A percentile compares a stretch with the other conserved stretches of the same genome.
Evolutionary conservation across 2,329 filamentous ascomycete genomes (phyloP).

Genomic region (Magnaporthiopsis incrustans): DNA sequence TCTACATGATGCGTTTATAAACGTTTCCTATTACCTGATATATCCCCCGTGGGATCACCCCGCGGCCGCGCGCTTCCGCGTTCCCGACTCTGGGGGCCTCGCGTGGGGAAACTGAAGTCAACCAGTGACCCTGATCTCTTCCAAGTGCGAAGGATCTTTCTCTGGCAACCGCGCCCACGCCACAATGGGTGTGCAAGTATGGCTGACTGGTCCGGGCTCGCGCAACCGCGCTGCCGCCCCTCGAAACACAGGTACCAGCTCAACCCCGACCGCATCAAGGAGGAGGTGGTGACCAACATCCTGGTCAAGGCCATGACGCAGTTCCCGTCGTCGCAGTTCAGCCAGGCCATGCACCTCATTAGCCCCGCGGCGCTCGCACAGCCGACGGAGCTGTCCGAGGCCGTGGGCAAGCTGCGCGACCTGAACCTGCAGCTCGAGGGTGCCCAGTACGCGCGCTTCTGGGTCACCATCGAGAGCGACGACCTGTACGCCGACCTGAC

Average conservation of each 20-base stretch:
- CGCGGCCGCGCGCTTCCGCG: neutral
- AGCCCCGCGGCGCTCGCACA: slow-evolving; percentile 68
- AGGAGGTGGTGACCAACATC: slow-evolving; percentile 97
- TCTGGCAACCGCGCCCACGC: neutral
- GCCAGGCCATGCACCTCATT: slow-evolving; percentile 86
- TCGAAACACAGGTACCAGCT: slow-evolving; percentile 76
- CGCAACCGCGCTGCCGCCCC: slow-evolving; percentile 9
- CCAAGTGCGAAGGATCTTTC: slow-evolving; percentile 7
- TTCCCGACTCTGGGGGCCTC: neutral
- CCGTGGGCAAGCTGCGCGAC: slow-evolving; percentile 75
- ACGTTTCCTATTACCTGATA: slow-evolving; percentile 99
- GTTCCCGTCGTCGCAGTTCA: slow-evolving; percentile 94
- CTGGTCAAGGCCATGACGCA: slow-evolving; percentile 96
- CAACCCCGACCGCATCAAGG: slow-evolving; percentile 94
- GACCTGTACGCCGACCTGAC: slow-evolving; percentile 94
- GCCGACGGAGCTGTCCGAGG: slow-evolving; percentile 72
- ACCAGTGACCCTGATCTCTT: slow-evolving; percentile 59
- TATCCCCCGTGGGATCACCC: slow-evolving; percentile 12
- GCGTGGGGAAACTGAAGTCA: slow-evolving; percentile 49
- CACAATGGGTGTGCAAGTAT: neutral
- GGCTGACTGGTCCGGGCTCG: slow-evolving; percentile 6
- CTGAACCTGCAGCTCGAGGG: slow-evolving; percentile 84
- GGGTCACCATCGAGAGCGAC: slow-evolving; percentile 84
- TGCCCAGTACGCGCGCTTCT: slow-evolving; percentile 87
- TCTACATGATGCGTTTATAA: slow-evolving; percentile 66